These are phyloP conservation scores for Sophora flavescens DNA, from an alignment of 306 rosid genomes.

Conservation along the genomic window DNA sequence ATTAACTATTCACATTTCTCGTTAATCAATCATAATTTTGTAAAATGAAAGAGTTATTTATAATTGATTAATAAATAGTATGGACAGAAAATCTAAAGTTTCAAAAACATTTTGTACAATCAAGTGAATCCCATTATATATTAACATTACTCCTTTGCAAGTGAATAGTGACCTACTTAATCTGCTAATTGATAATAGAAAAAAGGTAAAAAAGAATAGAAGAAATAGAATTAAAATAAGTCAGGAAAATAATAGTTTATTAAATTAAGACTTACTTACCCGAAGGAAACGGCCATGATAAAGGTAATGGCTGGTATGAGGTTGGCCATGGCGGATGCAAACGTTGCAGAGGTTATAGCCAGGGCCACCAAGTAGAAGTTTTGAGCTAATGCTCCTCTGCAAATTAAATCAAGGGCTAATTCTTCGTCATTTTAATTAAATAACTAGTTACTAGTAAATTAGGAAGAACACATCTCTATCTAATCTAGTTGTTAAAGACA, in stretches of 20 bases:
- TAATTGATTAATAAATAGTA: too few relatives aligned
- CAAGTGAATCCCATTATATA: too few relatives aligned
- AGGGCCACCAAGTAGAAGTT: constrained; percentile 64
- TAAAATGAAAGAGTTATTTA: too few relatives aligned
- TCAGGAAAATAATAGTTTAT: neutral
- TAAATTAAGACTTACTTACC: constrained; percentile 40
- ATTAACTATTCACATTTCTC: too few relatives aligned
- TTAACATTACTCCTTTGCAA: too few relatives aligned
- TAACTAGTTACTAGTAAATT: neutral
- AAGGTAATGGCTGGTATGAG: constrained; percentile 75
- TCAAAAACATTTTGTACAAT: too few relatives aligned
- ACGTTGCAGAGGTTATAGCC: constrained; percentile 71
- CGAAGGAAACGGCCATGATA: constrained; percentile 59
- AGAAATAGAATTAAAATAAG: neutral
- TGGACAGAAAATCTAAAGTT: too few relatives aligned
- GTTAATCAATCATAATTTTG: too few relatives aligned
- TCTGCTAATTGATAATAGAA: neutral
- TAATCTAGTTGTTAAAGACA: neutral
- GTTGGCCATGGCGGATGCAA: constrained; percentile 68
- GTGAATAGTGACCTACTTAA: too few relatives aligned
- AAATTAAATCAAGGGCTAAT: neutral
- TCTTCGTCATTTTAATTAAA: neutral
- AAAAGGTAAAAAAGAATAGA: neutral
- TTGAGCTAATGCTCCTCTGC: constrained; percentile 70
- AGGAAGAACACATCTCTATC: neutral